A percentile compares a stretch with the other conserved stretches of the same genome.
These are phyloP conservation scores for Colletotrichum sp. DNA, from an alignment of 2,329 filamentous ascomycete genomes.

Conservation along the genomic window DNA sequence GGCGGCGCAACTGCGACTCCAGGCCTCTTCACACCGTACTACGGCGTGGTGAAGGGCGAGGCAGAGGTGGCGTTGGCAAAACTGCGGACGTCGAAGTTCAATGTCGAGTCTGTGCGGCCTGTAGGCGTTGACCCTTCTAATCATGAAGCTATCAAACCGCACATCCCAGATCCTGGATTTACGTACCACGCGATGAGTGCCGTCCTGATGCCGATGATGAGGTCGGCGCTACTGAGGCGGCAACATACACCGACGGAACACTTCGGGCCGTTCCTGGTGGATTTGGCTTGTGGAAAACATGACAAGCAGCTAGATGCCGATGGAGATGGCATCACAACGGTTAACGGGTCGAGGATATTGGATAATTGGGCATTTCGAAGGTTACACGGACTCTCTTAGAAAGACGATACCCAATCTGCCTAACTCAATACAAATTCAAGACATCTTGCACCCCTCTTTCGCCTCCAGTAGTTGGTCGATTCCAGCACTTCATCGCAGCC, in stretches of 20 bases:
- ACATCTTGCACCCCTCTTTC: neutral
- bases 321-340: conserved; percentile 33
- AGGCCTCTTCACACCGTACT: conserved; percentile 60
- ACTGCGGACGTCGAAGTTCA: conserved; percentile 53
- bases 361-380: conserved; percentile 38
- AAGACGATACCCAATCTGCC: neutral
- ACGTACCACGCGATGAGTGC: conserved; percentile 5
- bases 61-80: conserved; percentile 65
- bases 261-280: conserved; percentile 48
- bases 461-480: neutral
- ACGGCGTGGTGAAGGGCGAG: conserved; percentile 70
- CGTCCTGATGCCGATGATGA: conserved; percentile 30
- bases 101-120: conserved; percentile 63
- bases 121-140: conserved; percentile 57
- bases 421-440: neutral
- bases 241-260: conserved; percentile 46
- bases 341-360: conserved; percentile 37
- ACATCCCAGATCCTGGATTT: conserved; percentile 38
- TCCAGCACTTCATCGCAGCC: neutral
- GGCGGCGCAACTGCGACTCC: conserved; percentile 64
- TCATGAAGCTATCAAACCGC: conserved; percentile 47
- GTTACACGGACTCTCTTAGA: conserved; percentile 30
- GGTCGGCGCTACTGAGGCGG: conserved; percentile 20
- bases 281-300: conserved; percentile 49
- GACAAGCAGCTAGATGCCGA: conserved; percentile 26